Conservation (phyloP, 306 rosid species). For the Cucurbita maxima region DNA sequence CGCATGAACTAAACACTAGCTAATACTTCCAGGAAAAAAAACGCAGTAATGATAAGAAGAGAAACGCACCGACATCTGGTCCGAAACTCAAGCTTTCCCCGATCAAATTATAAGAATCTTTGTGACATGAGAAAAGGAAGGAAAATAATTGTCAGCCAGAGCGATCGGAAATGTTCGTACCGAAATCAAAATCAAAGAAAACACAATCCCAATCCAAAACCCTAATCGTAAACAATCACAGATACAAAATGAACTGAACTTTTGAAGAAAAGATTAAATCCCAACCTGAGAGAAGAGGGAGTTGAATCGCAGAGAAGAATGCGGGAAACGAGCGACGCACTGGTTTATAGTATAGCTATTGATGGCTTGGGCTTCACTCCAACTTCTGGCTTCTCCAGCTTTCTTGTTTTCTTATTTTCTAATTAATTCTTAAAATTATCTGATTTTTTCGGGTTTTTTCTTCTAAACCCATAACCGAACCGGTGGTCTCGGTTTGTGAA, state of each 20-base stretch:
- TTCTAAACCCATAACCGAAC: neutral
- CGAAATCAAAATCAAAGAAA: neutral
- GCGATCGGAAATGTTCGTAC: neutral
- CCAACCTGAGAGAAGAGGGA: slow-evolving; percentile 3
- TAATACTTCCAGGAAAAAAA: neutral
- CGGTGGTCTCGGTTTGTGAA: neutral
- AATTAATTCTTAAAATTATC: neutral
- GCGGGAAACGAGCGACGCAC: neutral
- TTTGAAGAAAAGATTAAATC: neutral
- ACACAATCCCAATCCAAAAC: neutral
- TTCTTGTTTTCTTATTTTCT: neutral
- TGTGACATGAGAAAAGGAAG: neutral
- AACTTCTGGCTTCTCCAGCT: neutral
- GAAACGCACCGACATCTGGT: slow-evolving; percentile 5
- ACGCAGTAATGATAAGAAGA: neutral
- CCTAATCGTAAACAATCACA: neutral
- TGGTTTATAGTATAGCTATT: neutral
- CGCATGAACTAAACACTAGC: neutral
- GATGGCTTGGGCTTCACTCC: slow-evolving; percentile 18
- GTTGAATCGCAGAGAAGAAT: neutral
- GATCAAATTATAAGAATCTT: neutral
- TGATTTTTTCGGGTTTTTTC: neutral
- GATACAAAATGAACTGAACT: neutral
- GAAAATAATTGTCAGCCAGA: neutral
- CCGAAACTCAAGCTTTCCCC: neutral